phyloP scores from a whole-genome alignment of 176 grass and related monocot genomes.

The Oryza glumipatula region DNA sequence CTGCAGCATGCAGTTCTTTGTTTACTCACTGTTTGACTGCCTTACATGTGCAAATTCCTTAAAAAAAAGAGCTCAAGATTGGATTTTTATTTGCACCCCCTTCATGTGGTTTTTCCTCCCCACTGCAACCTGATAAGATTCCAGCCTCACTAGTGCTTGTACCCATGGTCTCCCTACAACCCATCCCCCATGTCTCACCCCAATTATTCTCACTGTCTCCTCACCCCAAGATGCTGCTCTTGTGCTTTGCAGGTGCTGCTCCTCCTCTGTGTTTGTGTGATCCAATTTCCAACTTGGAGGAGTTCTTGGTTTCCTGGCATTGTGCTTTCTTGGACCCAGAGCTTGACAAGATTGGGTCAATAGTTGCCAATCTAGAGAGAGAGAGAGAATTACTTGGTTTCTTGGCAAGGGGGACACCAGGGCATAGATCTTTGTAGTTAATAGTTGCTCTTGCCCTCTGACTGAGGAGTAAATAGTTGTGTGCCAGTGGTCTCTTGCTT shows the following conservation, averaged over 20 bases:
- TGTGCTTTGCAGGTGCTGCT: slow-evolving; percentile 53
- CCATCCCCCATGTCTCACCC: slow-evolving; percentile 53
- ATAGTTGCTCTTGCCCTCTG: background rate
- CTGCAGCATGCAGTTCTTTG: slow-evolving; percentile 19
- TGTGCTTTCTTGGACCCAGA: slow-evolving; percentile 47
- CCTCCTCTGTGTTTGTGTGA: slow-evolving; percentile 22
- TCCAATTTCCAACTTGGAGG: slow-evolving; percentile 37
- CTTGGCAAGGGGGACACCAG: slow-evolving; percentile 30
- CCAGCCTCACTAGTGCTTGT: slow-evolving; percentile 55
- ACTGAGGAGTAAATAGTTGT: background rate
- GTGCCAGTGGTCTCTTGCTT: background rate
- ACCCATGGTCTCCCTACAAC: slow-evolving; percentile 69
- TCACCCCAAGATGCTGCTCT: slow-evolving; percentile 59
- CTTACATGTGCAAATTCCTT: slow-evolving; percentile 50
- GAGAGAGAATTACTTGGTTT: background rate
- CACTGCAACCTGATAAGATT: slow-evolving; percentile 62
- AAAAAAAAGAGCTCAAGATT: background rate
- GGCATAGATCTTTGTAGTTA: slow-evolving; percentile 39
- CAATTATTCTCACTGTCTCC: slow-evolving; percentile 77
- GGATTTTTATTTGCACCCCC: slow-evolving; percentile 14
- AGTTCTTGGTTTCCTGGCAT: slow-evolving; percentile 52
- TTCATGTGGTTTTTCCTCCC: slow-evolving; percentile 39
- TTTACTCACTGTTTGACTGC: slow-evolving; percentile 39
- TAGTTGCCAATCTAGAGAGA: slow-evolving; percentile 43
- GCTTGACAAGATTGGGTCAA: slow-evolving; percentile 42